Evolutionary conservation across 106 monocot species (phyloP).

Genomic region (Phalaenopsis equestris): DNA sequence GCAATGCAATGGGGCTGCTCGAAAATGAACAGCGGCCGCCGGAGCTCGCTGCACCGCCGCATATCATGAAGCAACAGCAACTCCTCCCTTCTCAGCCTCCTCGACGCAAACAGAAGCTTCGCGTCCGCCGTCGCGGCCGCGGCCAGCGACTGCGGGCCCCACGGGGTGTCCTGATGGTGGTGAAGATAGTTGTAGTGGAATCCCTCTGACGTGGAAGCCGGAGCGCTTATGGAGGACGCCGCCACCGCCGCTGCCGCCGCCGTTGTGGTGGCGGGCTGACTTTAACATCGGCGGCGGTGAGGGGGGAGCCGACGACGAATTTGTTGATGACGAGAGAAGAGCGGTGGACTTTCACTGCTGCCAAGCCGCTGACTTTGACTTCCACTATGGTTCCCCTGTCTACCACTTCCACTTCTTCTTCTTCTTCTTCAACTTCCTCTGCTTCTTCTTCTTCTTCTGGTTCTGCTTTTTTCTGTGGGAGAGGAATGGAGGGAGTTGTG

Average conservation of each 20-base stretch:
- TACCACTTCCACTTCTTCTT: slow-evolving; percentile 72
- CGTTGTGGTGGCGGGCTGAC: slow-evolving; percentile 10
- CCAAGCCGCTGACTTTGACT: slow-evolving; percentile 64
- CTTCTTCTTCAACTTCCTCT: slow-evolving; percentile 34
- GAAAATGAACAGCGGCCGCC: slow-evolving; percentile 72
- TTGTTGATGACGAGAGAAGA: slow-evolving; percentile 89
- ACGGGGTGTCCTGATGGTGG: neutral
- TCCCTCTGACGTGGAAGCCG: neutral
- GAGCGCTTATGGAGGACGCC: slow-evolving; percentile 28
- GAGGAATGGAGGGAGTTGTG: neutral
- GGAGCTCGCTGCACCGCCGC: slow-evolving; percentile 74
- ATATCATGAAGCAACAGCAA: slow-evolving; percentile 64
- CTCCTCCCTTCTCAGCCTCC: slow-evolving; percentile 45
- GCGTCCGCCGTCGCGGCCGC: slow-evolving; percentile 14
- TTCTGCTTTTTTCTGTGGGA: slow-evolving; percentile 1
- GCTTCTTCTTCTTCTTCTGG: slow-evolving; percentile 13
- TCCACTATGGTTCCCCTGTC: slow-evolving; percentile 81
- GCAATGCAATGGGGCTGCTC: slow-evolving; percentile 91
- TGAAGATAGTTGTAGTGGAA: neutral
- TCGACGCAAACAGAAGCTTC: slow-evolving; percentile 60
- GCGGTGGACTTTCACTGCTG: slow-evolving; percentile 46
- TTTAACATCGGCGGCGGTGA: neutral
- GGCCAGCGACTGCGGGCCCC: slow-evolving; percentile 7
- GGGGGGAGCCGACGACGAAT: slow-evolving; percentile 42
- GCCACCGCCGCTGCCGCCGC: slow-evolving; percentile 46